phyloP scores from a whole-genome alignment of 805 yeast genomes.

The Saccharomycopsis capsularis region DNA sequence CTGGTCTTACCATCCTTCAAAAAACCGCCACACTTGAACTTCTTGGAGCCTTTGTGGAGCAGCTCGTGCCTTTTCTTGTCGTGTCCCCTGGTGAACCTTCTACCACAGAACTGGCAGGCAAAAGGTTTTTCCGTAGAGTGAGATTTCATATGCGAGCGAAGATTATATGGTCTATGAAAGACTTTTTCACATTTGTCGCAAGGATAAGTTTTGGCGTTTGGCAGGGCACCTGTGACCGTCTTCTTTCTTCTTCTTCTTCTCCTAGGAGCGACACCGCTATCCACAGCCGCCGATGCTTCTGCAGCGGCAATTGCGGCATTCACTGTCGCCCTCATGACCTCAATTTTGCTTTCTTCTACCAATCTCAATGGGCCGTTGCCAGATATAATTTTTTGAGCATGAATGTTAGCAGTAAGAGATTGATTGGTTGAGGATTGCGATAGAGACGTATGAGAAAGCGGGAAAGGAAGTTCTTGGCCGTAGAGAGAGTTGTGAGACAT shows the following conservation, averaged over 20 bases:
- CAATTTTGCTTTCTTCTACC: conserved; percentile 5
- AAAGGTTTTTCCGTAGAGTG: conserved; percentile 71
- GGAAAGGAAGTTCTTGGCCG: too few species aligned
- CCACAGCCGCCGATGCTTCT: conserved; percentile 30
- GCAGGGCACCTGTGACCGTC: background rate
- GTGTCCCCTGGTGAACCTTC: conserved; percentile 70
- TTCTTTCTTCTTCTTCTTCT: conserved; percentile 7
- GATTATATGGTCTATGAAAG: conserved; percentile 73
- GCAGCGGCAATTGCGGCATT: conserved; percentile 22
- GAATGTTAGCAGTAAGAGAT: too few species aligned
- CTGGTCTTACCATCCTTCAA: conserved; percentile 48
- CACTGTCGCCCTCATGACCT: conserved; percentile 9
- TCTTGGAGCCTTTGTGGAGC: conserved; percentile 67
- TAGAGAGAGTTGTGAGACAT: too few species aligned
- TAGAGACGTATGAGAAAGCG: too few species aligned
- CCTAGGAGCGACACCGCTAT: conserved; percentile 13
- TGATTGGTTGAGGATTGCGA: too few species aligned
- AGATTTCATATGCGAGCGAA: conserved; percentile 71
- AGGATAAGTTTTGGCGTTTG: conserved; percentile 26
- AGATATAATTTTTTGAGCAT: too few species aligned
- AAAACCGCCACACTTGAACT: conserved; percentile 58
- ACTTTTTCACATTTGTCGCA: conserved; percentile 69
- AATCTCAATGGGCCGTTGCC: too few species aligned
- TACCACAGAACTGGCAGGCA: conserved; percentile 55
- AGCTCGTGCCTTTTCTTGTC: conserved; percentile 72